These are phyloP conservation scores for Raddia guianensis DNA, from an alignment of 176 grass and related monocot species.

Conservation along the genomic window DNA sequence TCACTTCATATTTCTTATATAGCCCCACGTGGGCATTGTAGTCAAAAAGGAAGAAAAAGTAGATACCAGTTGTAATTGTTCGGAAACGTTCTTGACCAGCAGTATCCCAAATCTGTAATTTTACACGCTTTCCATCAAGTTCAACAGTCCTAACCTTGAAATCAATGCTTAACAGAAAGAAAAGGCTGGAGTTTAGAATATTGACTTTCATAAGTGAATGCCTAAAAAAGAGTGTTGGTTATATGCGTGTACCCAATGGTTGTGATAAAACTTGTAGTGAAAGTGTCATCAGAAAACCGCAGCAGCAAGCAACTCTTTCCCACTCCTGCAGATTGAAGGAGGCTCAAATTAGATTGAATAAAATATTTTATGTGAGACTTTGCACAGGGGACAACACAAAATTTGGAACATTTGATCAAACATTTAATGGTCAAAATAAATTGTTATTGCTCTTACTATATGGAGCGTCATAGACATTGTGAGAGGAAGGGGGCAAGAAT, in stretches of 20 bases:
- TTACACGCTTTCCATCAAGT: constrained; percentile 87
- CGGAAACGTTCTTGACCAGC: constrained; percentile 92
- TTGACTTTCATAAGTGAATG: constrained; percentile 21
- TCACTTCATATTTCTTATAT: constrained; percentile 8
- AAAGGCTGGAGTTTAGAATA: constrained; percentile 12
- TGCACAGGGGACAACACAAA: neutral
- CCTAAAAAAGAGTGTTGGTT: neutral
- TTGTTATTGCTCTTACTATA: neutral
- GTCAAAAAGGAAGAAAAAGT: constrained; percentile 2
- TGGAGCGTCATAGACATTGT: neutral
- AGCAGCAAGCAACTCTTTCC: constrained; percentile 73
- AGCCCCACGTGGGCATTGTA: neutral
- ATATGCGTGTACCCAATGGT: constrained; percentile 51
- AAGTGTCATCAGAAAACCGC: constrained; percentile 67
- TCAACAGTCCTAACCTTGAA: constrained; percentile 91
- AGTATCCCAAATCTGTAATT: constrained; percentile 93
- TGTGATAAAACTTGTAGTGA: constrained; percentile 74
- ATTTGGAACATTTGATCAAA: neutral
- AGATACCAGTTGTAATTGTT: constrained; percentile 84
- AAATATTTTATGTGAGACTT: neutral
- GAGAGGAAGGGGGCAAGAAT: neutral
- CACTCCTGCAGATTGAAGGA: constrained; percentile 50
- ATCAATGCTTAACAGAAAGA: constrained; percentile 66
- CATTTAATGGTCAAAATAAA: neutral
- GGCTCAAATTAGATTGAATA: constrained; percentile 28